Base-by-base conservation (phyloP, 2,329 filamentous ascomycete species). In the Ascocoryne sarcoides region DNA sequence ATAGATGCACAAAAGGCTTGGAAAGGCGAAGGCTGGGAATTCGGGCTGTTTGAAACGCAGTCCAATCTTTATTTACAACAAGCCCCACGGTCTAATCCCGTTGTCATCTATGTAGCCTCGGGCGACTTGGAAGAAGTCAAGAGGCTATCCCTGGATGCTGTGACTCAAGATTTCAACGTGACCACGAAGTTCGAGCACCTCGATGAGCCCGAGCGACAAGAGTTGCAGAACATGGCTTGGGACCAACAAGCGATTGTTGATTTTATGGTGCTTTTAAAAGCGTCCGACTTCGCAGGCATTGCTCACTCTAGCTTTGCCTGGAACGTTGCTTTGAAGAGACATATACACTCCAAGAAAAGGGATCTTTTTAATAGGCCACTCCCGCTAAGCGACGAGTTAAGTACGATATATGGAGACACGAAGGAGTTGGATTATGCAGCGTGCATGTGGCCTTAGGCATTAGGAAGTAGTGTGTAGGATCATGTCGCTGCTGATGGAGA, bases 241-340 rank as follows among this genome's bases (percentile, higher is more conserved):
- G 66, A 71, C 50, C 69, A 72, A 56, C 63, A 65, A 36, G 64
- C 61, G 0, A 49, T 71, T 15, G 63, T 72, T 2, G 70, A 73
- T 52, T 71, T 66, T 50, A 65, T 71, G 48, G 61, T 73, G 3
- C 50, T 71, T 52, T 53, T 65, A 40, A 56, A 65, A n/a, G 61
- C 63, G 4, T 61, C 60, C 8, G 51, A 62, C 5, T 63, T 71
- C 41, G 60, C 61, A 1, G 69, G 69, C 0, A 54, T 65, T 14
- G 61, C 63, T 9, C 61, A 62, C 52, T 69, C 65, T 45, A 65
- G 58, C 48, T 69, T 71, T 40, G 59, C 63, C 10, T 71, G 66
- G 61, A 67, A 65, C 40, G 50, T 73, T 21, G 69, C 67, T 2
- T 50, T 56, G 33, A 46, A 41, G 35, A 51, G 54, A 39, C 49